Base-by-base conservation (phyloP, 2,329 filamentous ascomycete genomes). In the Aciculosporium take region DNA sequence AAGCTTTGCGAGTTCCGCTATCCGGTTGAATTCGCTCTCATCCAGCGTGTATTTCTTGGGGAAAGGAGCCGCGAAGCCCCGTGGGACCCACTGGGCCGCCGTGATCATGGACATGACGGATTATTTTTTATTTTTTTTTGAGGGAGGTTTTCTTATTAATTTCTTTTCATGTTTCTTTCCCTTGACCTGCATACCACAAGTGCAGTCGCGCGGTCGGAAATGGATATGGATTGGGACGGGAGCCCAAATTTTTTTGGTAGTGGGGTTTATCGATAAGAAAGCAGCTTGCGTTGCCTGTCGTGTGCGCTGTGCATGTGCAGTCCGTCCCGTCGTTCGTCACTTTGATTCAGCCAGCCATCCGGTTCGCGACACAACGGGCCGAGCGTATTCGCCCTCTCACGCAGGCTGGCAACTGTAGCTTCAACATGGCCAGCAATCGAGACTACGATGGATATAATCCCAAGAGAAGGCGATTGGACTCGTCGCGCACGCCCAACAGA, bases 41-140 rank as follows among this genome's bases (percentile, higher is more conserved):
- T 86, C 76, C 43, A 87, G 76, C 44, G 79, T 74, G 57, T 84
- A 84, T 59, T 83, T 84, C 31, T 72, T 71, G 13, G 82, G 82
- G 51, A 86, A 85, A 37, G 79, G 79, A 36, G 83, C 81, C 41
- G 82, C 80, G 53, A 82, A 83, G 39, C 82, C 82, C 45, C 82
- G 74, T 52, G 80, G 79, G 56, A 86, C 81, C 82, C 82, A 87
- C 39, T 79, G 65, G 17, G 81, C 76, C 18, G 80, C 76, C 37
- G 83, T 84, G 48, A 86, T 84, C 81, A 86, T 87, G 51, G 80
- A 81, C 70, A 74, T 74, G 39, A 50, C 36, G 36, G n/a, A 18
- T 35, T 31, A 17, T 12, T 17, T 7, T 21, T n/a, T 3, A 12
- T n/a, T 8, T 25, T 20, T 3, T 33, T 3, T 33, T n/a, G n/a